Conservation (phyloP, 306 rosid genomes). For the Cucumis melo region DNA sequence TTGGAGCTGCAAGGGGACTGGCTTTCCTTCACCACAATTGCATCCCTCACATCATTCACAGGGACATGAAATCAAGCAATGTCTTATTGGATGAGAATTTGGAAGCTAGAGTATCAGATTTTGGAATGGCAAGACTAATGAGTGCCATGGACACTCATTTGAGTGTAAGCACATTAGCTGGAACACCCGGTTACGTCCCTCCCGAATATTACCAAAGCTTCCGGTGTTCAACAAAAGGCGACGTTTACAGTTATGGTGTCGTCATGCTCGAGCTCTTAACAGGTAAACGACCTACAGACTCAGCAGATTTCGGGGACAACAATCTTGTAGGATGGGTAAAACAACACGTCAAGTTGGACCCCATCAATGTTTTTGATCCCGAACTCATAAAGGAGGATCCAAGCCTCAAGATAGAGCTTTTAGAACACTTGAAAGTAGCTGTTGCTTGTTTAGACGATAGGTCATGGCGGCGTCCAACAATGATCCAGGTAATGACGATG, state of each 20-base stretch:
- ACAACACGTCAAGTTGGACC: slow-evolving; percentile 69
- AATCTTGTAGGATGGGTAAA: slow-evolving; percentile 99
- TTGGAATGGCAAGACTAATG: slow-evolving; percentile 96
- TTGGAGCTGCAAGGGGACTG: slow-evolving; percentile 86
- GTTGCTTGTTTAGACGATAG: slow-evolving; percentile 83
- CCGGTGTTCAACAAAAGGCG: slow-evolving; percentile 82
- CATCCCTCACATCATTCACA: slow-evolving; percentile 84
- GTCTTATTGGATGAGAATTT: slow-evolving; percentile 75
- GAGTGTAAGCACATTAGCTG: slow-evolving; percentile 92
- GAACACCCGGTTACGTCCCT: slow-evolving; percentile 95
- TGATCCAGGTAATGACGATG: slow-evolving; percentile 86
- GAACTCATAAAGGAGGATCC: slow-evolving; percentile 85
- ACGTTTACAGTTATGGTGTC: slow-evolving; percentile 89
- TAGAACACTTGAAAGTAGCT: slow-evolving; percentile 76
- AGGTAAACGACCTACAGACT: slow-evolving; percentile 79
- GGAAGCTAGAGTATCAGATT: slow-evolving; percentile 94
- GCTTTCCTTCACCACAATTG: slow-evolving; percentile 91
- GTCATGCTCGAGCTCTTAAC: slow-evolving; percentile 84
- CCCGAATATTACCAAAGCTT: slow-evolving; percentile 97
- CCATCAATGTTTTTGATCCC: slow-evolving; percentile 66
- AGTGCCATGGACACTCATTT: slow-evolving; percentile 95
- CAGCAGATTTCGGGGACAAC: slow-evolving; percentile 87
- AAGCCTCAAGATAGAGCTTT: slow-evolving; percentile 62
- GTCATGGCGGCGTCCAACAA: slow-evolving; percentile 64
- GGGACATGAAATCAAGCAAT: slow-evolving; percentile 98